phyloP scores from a whole-genome alignment of 2,329 filamentous ascomycete genomes.

The Xylariaceae sp. region DNA sequence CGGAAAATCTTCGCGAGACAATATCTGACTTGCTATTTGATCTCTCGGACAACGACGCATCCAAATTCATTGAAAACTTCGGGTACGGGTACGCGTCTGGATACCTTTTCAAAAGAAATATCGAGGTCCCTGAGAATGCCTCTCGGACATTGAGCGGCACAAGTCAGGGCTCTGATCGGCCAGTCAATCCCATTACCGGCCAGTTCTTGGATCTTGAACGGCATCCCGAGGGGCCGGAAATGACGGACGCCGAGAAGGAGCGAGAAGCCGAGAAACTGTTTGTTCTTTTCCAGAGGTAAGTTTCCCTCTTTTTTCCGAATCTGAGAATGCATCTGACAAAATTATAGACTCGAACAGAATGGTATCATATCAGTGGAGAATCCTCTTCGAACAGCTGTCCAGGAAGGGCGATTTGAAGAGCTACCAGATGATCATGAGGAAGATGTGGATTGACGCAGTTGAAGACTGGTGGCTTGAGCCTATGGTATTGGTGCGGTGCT shows the following conservation, averaged over 20 bases:
- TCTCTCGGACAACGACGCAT: constrained; percentile 73
- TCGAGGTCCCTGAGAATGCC: constrained; percentile 66
- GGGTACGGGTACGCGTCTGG: constrained; percentile 93
- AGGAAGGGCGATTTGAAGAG: constrained; percentile 61
- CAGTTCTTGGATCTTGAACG: constrained; percentile 69
- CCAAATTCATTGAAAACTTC: constrained; percentile 80
- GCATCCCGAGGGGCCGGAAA: constrained; percentile 55
- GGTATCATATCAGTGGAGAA: constrained; percentile 65
- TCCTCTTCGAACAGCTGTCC: constrained; percentile 57
- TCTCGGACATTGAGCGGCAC: constrained; percentile 44
- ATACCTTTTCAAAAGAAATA: constrained; percentile 78
- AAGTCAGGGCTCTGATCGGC: constrained; percentile 29
- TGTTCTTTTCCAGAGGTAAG: constrained; percentile 79
- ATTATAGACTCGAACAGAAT: constrained; percentile 28
- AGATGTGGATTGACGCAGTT: constrained; percentile 20
- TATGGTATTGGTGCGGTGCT: neutral
- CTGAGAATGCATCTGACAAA: neutral
- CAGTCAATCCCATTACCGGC: constrained; percentile 80
- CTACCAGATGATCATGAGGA: constrained; percentile 35
- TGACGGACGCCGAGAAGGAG: constrained; percentile 90
- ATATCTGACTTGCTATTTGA: constrained; percentile 81
- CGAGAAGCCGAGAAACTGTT: constrained; percentile 84
- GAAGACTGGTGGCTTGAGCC: neutral
- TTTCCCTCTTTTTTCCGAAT: neutral
- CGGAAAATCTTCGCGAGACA: constrained; percentile 65